A percentile compares a stretch with the other conserved stretches of the same genome.
Conservation (phyloP, 2,329 filamentous ascomycete genomes). For the Penicillium corylophilum region DNA sequence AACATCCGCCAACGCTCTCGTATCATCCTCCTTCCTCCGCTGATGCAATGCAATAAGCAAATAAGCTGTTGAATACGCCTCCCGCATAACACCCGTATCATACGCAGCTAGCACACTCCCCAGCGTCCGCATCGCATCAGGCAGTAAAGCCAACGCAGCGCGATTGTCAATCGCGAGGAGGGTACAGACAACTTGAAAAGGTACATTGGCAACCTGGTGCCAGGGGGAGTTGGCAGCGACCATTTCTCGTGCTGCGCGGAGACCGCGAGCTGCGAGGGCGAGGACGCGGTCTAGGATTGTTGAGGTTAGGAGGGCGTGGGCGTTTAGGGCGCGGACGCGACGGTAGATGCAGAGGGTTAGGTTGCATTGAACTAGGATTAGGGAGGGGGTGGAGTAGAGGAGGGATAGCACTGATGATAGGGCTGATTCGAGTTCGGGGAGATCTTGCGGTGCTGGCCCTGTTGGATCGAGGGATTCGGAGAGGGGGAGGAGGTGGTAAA, state of each 20-base stretch:
- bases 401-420: conserved; percentile 45
- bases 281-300: conserved; percentile 50
- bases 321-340: conserved; percentile 53
- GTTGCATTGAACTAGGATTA: conserved; percentile 55
- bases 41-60: conserved; percentile 55
- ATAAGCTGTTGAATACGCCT: conserved; percentile 56
- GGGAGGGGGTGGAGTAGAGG: conserved; percentile 42
- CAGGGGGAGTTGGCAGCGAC: conserved; percentile 50
- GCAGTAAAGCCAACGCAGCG: conserved; percentile 49
- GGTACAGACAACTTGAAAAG: conserved; percentile 59
- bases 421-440: conserved; percentile 45
- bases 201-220: conserved; percentile 61
- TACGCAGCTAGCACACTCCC: conserved; percentile 45
- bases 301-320: conserved; percentile 40
- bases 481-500: conserved; percentile 54
- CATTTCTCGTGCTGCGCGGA: conserved; percentile 51
- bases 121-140: conserved; percentile 53
- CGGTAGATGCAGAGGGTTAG: conserved; percentile 57
- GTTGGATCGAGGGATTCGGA: conserved; percentile 57
- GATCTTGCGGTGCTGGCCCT: conserved; percentile 37
- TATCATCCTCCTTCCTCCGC: conserved; percentile 49
- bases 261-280: conserved; percentile 44
- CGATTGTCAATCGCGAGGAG: conserved; percentile 56
- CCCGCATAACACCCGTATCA: conserved; percentile 50
- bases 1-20: conserved; percentile 39